Base-by-base conservation (phyloP, 805 yeast genomes). In the Komagataella pastoris region DNA sequence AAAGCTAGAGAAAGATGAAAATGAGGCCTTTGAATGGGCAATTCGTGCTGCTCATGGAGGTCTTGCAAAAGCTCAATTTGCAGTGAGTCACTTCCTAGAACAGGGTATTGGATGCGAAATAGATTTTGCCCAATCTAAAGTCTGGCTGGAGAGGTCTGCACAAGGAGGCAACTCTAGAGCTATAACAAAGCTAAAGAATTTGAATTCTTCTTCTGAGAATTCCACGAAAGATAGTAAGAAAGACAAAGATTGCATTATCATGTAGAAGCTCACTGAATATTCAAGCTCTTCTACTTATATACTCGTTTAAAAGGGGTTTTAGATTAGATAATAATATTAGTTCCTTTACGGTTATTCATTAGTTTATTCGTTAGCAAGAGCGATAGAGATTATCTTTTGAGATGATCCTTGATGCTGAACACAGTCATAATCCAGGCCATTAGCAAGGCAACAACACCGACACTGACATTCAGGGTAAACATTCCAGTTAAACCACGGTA, bases 1-100 rank as follows among this genome's bases (percentile, higher is more conserved):
- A 40, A 90, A 93, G n/a, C 74, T 93, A 58, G 83, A 81, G 7
- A 77, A 78, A 55, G 91, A 90, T 64, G 85, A 83, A 51, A 76
- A 70, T 51, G 97, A 90, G 66, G 95, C 97, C 1, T 91, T 83
- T 64, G 93, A 88, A 59, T 93, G 98, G 98, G 97, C 97, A 1
- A 70, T 78, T 51, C 74, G 87, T 56, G 91, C 98, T 0, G 97
- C 98, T 0, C 72, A 76, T 46, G 69, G 79, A 45, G 87, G 87
- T 14, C 72, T 76, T 44, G 76, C 88, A 5, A 88, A 88, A 64
- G 98, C 95, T 1, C 95, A 88, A 73, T 81, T 77, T 63, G 85
- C 95, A 0, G 70, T 88, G 46, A 96, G 90, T 23, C 83, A 85
- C 61, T 89, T 90, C 60, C 81, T 79, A 60, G 95, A 88, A 55